phyloP scores from a whole-genome alignment of 1,284 basidiomycete species.

The Anthracocystis panici-leucophaei region DNA sequence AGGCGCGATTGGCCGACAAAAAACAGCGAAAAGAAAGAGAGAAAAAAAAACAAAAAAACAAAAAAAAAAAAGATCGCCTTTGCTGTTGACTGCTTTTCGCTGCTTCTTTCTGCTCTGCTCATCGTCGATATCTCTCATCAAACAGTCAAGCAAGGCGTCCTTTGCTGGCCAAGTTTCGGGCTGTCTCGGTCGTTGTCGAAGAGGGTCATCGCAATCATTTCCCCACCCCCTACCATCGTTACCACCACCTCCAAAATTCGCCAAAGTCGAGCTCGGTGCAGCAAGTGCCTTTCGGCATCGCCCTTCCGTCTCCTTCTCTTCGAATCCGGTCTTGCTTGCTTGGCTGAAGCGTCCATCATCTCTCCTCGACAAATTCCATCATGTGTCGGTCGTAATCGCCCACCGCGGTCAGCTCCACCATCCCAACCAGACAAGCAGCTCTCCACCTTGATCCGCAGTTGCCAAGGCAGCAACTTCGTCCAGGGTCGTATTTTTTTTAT shows the following conservation, averaged over 20 bases:
- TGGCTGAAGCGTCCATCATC: neutral
- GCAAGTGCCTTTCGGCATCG: too few relatives aligned
- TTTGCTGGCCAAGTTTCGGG: neutral
- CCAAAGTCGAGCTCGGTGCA: too few relatives aligned
- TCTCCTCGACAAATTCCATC: neutral
- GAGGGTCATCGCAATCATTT: neutral
- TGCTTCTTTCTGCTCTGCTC: conserved; percentile 5
- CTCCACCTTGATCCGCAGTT: neutral
- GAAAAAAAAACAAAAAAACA: neutral
- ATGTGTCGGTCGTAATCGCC: conserved; percentile 14
- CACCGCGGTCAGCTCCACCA: conserved; percentile 3
- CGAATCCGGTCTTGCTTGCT: too few relatives aligned
- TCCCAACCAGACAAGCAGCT: neutral
- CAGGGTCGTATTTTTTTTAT: neutral
- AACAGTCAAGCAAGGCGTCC: conserved; percentile 1
- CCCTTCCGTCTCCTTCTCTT: too few relatives aligned
- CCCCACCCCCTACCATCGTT: too few relatives aligned
- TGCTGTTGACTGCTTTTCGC: conserved; percentile 2
- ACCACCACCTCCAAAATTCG: too few relatives aligned
- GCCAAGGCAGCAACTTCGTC: neutral
- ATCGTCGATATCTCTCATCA: conserved; percentile 13
- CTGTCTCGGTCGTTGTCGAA: neutral
- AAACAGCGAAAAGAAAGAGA: neutral
- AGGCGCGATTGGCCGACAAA: conserved; percentile 9
- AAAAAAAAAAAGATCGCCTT: conserved; percentile 13